These are phyloP conservation scores for Ceratobasidium sp. DNA, from an alignment of 1,284 basidiomycete species.

Conservation along the genomic window DNA sequence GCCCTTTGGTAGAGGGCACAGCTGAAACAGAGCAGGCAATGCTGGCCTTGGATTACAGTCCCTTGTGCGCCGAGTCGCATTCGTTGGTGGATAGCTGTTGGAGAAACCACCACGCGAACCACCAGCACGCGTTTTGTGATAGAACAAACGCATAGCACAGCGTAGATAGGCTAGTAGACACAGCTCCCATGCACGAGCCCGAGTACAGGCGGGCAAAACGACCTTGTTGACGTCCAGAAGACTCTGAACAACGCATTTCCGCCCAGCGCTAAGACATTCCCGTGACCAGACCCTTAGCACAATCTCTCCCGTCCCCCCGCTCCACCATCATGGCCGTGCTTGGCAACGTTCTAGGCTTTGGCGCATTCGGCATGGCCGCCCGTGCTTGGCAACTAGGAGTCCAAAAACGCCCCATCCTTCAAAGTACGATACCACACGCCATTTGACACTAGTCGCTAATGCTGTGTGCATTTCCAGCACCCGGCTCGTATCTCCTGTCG, in stretches of 20 bases:
- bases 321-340: slow-evolving; percentile 51
- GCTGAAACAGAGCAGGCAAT: no score
- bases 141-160: neutral
- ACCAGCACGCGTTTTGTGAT: neutral
- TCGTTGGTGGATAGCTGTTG: no score
- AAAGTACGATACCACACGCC: slow-evolving; percentile 47
- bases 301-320: neutral
- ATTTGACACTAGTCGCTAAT: neutral
- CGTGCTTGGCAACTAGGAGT: slow-evolving; percentile 54
- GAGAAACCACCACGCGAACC: no score
- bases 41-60: no score
- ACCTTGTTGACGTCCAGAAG: neutral
- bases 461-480: slow-evolving; percentile 13
- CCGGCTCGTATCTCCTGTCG: slow-evolving; percentile 40
- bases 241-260: neutral
- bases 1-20: no score
- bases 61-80: no score
- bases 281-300: neutral
- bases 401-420: slow-evolving; percentile 52
- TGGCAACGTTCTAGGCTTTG: slow-evolving; percentile 53
- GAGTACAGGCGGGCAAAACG: neutral
- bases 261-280: neutral
- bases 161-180: neutral
- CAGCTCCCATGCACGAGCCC: neutral
- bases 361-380: slow-evolving; percentile 54